Conservation (phyloP, 73 alveolate genomes). For the Paramecium biaurelia region DNA sequence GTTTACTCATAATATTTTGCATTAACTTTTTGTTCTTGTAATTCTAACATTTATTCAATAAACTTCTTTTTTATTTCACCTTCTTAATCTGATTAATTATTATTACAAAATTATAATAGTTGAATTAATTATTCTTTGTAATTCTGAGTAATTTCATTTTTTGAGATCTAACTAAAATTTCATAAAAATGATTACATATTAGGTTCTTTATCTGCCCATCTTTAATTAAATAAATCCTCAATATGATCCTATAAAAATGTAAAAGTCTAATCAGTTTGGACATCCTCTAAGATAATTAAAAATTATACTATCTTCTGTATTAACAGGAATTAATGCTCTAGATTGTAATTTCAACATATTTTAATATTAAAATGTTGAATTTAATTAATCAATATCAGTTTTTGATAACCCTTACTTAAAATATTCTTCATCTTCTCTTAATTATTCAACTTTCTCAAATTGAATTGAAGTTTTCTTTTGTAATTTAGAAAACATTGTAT, state of each 20-base stretch:
- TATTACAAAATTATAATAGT: not conserved
- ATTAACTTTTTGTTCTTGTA: constrained; percentile 12
- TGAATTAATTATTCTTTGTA: not conserved
- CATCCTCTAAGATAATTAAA: not conserved
- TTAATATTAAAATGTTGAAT: not conserved
- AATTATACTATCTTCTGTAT: not conserved
- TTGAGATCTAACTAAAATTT: not conserved
- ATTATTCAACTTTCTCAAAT: not conserved
- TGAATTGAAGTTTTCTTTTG: not conserved
- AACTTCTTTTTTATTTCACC: not conserved
- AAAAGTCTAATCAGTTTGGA: not conserved
- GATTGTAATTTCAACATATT: not conserved
- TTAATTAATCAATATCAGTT: not conserved
- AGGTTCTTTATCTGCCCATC: not conserved
- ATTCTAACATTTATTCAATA: constrained; percentile 14
- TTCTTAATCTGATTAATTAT: not conserved
- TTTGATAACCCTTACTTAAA: constrained; percentile 27
- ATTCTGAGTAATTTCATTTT: not conserved
- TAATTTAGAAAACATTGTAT: not conserved
- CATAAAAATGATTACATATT: not conserved
- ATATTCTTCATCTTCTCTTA: not conserved
- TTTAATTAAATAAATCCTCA: not conserved
- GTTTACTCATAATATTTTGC: not conserved
- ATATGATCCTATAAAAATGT: not conserved
- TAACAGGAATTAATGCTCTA: not conserved